These are phyloP conservation scores for Telfairia occidentalis DNA, from an alignment of 331 rosid species.

Conservation along the genomic window DNA sequence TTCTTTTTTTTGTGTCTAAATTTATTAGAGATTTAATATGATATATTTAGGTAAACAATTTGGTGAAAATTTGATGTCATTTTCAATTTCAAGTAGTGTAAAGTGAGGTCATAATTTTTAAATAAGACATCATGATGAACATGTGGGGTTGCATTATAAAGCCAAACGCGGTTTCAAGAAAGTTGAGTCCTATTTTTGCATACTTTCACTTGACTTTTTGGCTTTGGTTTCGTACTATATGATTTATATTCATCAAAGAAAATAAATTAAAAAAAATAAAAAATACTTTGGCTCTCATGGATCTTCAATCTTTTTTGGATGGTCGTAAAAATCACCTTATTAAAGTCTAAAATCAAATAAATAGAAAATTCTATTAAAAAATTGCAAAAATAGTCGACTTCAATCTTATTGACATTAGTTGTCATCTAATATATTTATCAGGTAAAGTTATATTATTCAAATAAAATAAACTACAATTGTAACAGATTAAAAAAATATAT, in stretches of 20 bases:
- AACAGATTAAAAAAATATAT: too few species aligned
- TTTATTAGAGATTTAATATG: neutral
- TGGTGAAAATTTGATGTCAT: neutral
- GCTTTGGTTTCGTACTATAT: neutral
- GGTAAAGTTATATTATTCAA: neutral
- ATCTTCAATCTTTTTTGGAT: neutral
- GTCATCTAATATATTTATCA: neutral
- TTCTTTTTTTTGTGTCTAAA: neutral
- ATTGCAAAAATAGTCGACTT: neutral
- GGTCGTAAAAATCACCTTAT: neutral
- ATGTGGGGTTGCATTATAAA: slow-evolving; percentile 7
- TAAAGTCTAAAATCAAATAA: neutral
- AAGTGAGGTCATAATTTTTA: slow-evolving; percentile 3
- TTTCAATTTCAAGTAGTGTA: neutral
- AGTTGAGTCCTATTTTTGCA: neutral
- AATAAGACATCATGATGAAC: neutral
- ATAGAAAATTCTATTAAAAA: neutral
- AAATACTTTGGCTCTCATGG: neutral
- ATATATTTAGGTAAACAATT: neutral
- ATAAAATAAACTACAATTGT: too few species aligned
- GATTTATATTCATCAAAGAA: neutral
- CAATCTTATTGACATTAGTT: neutral
- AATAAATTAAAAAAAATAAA: neutral
- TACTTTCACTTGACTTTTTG: neutral
- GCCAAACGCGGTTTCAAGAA: slow-evolving; percentile 6